A percentile compares a stretch with the other conserved stretches of the same genome.
These are phyloP conservation scores for Biscutella laevigata DNA, from an alignment of 441 rosid species.

Conservation along the genomic window DNA sequence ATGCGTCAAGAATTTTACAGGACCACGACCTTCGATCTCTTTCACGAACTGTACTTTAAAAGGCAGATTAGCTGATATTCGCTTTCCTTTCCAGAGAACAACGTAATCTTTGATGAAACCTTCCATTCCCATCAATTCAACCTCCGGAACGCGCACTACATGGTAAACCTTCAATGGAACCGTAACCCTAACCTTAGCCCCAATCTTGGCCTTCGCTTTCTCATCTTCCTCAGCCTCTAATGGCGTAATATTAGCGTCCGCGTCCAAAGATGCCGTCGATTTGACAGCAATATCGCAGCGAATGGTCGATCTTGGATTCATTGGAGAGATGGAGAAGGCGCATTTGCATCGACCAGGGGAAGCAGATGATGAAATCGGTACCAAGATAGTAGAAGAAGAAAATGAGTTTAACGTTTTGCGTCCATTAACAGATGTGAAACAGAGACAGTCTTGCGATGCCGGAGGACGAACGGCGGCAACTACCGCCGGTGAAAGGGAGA, in stretches of 20 bases:
- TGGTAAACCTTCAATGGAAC: constrained; percentile 82
- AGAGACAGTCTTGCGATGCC: background rate
- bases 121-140: constrained; percentile 75
- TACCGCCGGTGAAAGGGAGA: constrained; percentile 23
- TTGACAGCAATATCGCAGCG: constrained; percentile 33
- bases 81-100: constrained; percentile 75
- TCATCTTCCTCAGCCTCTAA: constrained; percentile 30
- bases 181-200: constrained; percentile 68
- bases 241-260: constrained; percentile 23
- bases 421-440: background rate
- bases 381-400: constrained; percentile 6
- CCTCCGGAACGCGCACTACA: constrained; percentile 71
- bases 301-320: constrained; percentile 12
- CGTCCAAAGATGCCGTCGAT: constrained; percentile 30
- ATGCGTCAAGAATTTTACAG: constrained; percentile 82
- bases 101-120: constrained; percentile 75
- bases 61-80: constrained; percentile 80
- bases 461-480: constrained; percentile 19
- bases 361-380: constrained; percentile 19
- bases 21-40: constrained; percentile 65
- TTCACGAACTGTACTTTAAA: constrained; percentile 60
- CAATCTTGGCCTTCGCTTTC: constrained; percentile 35
- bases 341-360: constrained; percentile 14
- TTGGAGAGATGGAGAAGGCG: constrained; percentile 9
- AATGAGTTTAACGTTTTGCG: constrained; percentile 3